Conservation (phyloP, 2,329 filamentous ascomycete genomes). For the Diplodia corticola region DNA sequence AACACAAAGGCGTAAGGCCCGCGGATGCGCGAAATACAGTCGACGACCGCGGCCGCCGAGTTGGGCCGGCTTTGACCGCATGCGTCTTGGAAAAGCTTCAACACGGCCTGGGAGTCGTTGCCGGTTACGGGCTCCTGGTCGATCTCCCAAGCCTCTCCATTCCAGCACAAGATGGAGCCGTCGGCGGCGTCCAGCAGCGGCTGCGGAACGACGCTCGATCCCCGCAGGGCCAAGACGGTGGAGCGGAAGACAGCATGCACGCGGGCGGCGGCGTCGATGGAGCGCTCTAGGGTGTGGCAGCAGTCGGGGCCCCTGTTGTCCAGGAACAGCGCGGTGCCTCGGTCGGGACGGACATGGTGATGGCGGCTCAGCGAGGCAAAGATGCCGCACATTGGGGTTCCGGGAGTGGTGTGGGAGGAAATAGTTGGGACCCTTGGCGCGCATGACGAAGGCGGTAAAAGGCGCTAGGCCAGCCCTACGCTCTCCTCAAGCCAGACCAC, state of each 20-base stretch:
- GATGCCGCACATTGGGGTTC: constrained; percentile 48
- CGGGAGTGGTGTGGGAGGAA: constrained; percentile 1
- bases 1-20: constrained; percentile 92
- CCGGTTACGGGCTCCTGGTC: constrained; percentile 58
- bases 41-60: constrained; percentile 24
- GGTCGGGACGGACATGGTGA: constrained; percentile 30
- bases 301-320: constrained; percentile 38
- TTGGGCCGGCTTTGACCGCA: constrained; percentile 6
- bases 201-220: constrained; percentile 68
- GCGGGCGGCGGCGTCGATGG: constrained; percentile 20
- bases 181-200: constrained; percentile 63
- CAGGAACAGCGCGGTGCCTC: constrained; percentile 32
- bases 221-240: constrained; percentile 88
- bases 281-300: constrained; percentile 27
- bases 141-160: constrained; percentile 91
- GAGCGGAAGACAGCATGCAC: constrained; percentile 67
- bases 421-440: constrained; percentile 1
- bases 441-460: constrained; percentile 15
- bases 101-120: constrained; percentile 77
- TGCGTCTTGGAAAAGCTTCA: constrained; percentile 55
- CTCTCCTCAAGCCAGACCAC: constrained; percentile 3
- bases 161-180: constrained; percentile 84
- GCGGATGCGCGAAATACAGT: constrained; percentile 32
- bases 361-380: constrained; percentile 50
- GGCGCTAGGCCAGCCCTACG: constrained; percentile 21